These are phyloP conservation scores for Diutina scorzettiae DNA, from an alignment of 1,139 yeast species.

Conservation along the genomic window DNA sequence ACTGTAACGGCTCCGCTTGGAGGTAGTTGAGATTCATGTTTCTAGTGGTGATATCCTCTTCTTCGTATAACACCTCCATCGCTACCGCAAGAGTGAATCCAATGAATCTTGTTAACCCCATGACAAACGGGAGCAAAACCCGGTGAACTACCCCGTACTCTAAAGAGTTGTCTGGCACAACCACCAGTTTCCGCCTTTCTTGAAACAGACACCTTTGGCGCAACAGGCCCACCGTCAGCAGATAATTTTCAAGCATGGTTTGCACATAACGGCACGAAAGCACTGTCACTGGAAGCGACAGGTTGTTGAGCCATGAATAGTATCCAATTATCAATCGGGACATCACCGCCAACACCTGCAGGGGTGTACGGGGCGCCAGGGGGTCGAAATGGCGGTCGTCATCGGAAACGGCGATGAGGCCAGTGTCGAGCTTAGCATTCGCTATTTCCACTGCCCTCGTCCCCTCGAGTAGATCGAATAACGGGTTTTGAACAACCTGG, in stretches of 20 bases:
- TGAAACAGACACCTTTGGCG: constrained; percentile 8
- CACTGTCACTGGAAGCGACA: constrained; percentile 50
- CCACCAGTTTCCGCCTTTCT: constrained; percentile 11
- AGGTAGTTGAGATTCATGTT: constrained; percentile 39
- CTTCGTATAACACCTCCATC: constrained; percentile 57
- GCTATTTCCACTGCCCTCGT: constrained; percentile 62
- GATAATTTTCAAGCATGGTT: constrained; percentile 33
- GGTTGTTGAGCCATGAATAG: constrained; percentile 51
- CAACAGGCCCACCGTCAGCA: background rate
- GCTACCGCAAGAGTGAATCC: constrained; percentile 38
- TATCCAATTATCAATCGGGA: constrained; percentile 32
- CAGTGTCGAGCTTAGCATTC: constrained; percentile 54
- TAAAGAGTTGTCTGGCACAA: background rate
- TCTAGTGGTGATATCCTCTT: constrained; percentile 62
- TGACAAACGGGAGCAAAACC: constrained; percentile 33
- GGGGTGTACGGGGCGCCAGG: constrained; percentile 18
- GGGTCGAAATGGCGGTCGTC: constrained; percentile 32
- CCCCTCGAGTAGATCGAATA: constrained; percentile 55
- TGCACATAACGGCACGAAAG: constrained; percentile 57
- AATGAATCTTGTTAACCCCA: constrained; percentile 42
- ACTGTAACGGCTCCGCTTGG: constrained; percentile 14
- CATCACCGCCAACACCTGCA: constrained; percentile 32
- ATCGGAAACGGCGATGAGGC: constrained; percentile 30
- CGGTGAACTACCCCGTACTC: constrained; percentile 24
- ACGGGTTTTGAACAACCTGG: constrained; percentile 39